phyloP scores from a whole-genome alignment of 2,329 filamentous ascomycete species.

The Aphanocladium album region DNA sequence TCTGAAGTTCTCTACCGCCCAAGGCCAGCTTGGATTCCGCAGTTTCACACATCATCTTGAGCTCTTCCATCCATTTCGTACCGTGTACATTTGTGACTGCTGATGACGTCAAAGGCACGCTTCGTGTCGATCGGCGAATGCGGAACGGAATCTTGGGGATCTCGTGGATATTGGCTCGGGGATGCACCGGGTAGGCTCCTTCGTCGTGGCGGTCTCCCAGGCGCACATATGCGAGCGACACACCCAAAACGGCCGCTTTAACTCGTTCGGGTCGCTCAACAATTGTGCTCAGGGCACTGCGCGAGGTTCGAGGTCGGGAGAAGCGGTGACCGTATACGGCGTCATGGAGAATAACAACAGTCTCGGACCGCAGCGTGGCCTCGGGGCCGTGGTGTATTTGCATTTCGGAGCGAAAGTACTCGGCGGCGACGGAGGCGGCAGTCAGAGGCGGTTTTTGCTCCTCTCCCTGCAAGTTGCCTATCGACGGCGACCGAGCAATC shows the following conservation, averaged over 20 bases:
- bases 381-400: conserved; percentile 51
- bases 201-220: conserved; percentile 75
- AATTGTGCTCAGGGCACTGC: conserved; percentile 67
- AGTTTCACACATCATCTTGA: conserved; percentile 76
- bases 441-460: conserved; percentile 38
- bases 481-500: conserved; percentile 30
- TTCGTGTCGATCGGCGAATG: conserved; percentile 74
- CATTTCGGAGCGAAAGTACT: conserved; percentile 67
- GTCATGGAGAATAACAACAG: conserved; percentile 84
- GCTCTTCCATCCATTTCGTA: conserved; percentile 85
- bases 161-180: conserved; percentile 49
- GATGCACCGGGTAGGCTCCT: conserved; percentile 62
- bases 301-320: conserved; percentile 73
- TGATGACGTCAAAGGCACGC: conserved; percentile 64
- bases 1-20: conserved; percentile 71
- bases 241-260: conserved; percentile 73
- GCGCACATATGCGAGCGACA: conserved; percentile 85
- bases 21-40: conserved; percentile 73
- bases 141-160: conserved; percentile 68
- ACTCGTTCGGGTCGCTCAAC: conserved; percentile 92
- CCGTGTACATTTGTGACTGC: conserved; percentile 91
- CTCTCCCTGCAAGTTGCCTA: conserved; percentile 21
- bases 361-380: conserved; percentile 46
- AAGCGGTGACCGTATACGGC: conserved; percentile 92
- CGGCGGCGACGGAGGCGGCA: conserved; percentile 54